phyloP scores from a whole-genome alignment of 2,329 filamentous ascomycete genomes.

The Verticillium isaacii region DNA sequence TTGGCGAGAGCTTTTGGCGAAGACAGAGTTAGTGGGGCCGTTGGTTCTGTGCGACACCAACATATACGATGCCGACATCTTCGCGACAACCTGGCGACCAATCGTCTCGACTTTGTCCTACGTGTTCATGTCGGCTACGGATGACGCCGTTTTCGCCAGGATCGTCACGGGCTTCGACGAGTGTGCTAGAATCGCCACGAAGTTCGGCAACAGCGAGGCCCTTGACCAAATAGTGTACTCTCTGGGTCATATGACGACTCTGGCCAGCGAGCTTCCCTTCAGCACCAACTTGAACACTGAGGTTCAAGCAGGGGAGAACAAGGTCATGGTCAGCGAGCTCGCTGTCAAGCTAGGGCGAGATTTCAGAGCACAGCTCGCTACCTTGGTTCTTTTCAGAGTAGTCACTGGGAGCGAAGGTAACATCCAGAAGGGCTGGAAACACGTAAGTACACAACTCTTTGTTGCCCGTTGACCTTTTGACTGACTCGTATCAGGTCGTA shows the following conservation, averaged over 20 bases:
- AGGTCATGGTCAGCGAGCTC: constrained; percentile 97
- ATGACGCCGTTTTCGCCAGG: constrained; percentile 89
- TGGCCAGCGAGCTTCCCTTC: constrained; percentile 69
- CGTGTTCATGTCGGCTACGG: constrained; percentile 97
- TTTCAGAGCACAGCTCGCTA: constrained; percentile 88
- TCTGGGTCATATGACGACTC: constrained; percentile 82
- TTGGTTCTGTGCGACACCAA: constrained; percentile 83
- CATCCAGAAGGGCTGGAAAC: constrained; percentile 72
- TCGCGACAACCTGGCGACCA: constrained; percentile 90
- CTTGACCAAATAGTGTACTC: constrained; percentile 91
- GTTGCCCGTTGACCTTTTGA: neutral
- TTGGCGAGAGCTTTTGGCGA: constrained; percentile 89
- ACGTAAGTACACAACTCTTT: constrained; percentile 46
- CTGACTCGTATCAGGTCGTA: constrained; percentile 60
- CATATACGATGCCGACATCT: constrained; percentile 96
- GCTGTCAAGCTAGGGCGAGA: constrained; percentile 94
- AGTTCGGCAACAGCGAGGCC: constrained; percentile 76
- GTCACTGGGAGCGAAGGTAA: constrained; percentile 78
- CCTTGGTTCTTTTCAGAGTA: constrained; percentile 90
- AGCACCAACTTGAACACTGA: constrained; percentile 92
- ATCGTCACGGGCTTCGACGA: constrained; percentile 95
- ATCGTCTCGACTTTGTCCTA: constrained; percentile 94
- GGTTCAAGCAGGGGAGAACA: constrained; percentile 85
- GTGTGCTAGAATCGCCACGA: constrained; percentile 86
- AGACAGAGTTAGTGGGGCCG: constrained; percentile 70